Percentiles rank a stretch among this genome's conserved stretches.
Evolutionary conservation across 2,329 filamentous ascomycete genomes (phyloP).

Genomic region (Claviceps capensis): DNA sequence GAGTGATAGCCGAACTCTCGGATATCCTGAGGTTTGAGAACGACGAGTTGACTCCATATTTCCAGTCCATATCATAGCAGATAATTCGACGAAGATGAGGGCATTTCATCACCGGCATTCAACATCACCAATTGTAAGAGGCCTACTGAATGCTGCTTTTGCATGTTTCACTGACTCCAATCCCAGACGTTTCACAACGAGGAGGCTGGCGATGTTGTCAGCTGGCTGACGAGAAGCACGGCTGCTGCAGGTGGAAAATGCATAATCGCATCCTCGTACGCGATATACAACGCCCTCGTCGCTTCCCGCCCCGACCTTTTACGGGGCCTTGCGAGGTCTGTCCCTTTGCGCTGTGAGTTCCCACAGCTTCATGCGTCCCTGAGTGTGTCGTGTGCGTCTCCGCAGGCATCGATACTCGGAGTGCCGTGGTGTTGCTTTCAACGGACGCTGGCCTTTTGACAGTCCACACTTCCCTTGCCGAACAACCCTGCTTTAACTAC

Average conservation of each 20-base stretch:
- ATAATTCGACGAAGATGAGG: constrained; percentile 34
- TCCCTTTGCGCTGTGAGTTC: constrained; percentile 48
- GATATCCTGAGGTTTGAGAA: neutral
- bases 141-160: neutral
- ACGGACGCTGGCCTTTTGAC: neutral
- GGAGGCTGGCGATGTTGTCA: constrained; percentile 51
- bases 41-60: constrained; percentile 5
- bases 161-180: constrained; percentile 7
- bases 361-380: neutral
- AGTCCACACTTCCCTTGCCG: constrained; percentile 45
- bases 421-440: neutral
- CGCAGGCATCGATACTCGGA: neutral
- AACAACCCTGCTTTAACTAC: constrained; percentile 38
- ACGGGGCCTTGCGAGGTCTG: constrained; percentile 46
- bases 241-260: constrained; percentile 50
- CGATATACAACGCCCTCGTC: constrained; percentile 55
- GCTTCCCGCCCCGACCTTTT: constrained; percentile 51
- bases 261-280: constrained; percentile 51
- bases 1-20: constrained; percentile 9
- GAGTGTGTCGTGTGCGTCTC: constrained; percentile 15
- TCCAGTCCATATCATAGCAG: constrained; percentile 42
- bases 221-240: constrained; percentile 47
- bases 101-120: constrained; percentile 45
- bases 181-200: constrained; percentile 58
- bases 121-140: constrained; percentile 38